Evolutionary conservation across 345 rosid genomes (phyloP), one percentile per base, ranked within the genome.

Genomic region (Eucalyptus erythrocorys): DNA sequence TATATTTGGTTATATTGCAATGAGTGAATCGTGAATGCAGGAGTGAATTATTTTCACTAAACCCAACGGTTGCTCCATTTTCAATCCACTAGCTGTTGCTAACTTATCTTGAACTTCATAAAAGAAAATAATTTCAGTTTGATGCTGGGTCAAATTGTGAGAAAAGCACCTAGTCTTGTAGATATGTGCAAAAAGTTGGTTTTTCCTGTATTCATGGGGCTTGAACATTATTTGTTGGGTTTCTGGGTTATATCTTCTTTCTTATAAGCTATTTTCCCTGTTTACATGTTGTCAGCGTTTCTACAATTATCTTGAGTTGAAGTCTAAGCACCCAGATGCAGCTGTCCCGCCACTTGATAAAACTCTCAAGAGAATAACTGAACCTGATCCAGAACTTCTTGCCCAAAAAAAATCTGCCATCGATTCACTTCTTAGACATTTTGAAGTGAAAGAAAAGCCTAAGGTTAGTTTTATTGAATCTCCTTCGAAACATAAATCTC

Each of bases 391-490:
- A 53, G 94, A 97, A 86, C 92, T 96, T 91, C 51, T 93, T 85
- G 92, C 92, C 57, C 91, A 91, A 87, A 94, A 91, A 88, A 94
- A 93, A 92, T 89, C 91, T 87, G 91, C 91, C 40, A 81, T 95
- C 86, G 96, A 95, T 82, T 66, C 91, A 45, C 91, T 97, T 43
- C 79, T 88, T 79, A 91, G 91, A 87, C 91, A 91, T 91, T 95
- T 96, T 93, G 98, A 95, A 92, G 91, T 95, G 88, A 96, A 93
- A 92, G 94, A 93, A 90, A 96, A 96, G 81, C 96, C 96, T 55
- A 96, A 93, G 98, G 99, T 97, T 85, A 87, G 88, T 51, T 27
- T 85, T 87, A 14, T 13, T 88, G 53, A 32, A 81, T 49, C 88
- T 81, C 87, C 10, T 80, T 24, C 7, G 19, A 43, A 76, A 34